Evolutionary conservation across 139 green algal genomes (phyloP), one percentile per base, ranked within the genome.

Genomic region (Chara braunii): DNA sequence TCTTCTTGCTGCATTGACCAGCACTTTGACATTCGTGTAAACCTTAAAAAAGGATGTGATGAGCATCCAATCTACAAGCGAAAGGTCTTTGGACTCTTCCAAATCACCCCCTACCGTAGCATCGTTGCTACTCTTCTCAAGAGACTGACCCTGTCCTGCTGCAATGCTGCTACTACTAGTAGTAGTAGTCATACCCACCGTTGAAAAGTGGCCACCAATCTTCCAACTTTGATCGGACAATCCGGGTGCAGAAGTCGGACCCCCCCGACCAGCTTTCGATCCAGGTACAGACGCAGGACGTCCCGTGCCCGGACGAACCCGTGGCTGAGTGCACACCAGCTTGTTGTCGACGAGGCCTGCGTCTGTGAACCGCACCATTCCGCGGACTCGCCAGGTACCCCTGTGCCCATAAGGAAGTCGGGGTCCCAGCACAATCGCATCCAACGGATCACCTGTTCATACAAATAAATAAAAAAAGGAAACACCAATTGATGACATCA

Each of bases 311-410:
- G 7, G 1, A 22, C 23, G 14, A 2, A 37, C 37, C 22, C 24
- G 9, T 23, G 34, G 26, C 14, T 71, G 31, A 1, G 34, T 70
- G 51, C 61, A 71, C 28, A 71, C 28, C 14, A 71, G 35, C 53
- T 71, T 71, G 36, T 71, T 36, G 26, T 71, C 61, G 18, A 71
- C n/a, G 33, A 57, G 23, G 22, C 61, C 61, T 1, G 5, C 51
- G 3, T 71, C 61, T n/a, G 50, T 69, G 28, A 71, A 71, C 36
- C 45, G 43, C 2, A 71, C 18, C 51, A 71, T 71, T 3, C 54
- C 61, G 24, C 29, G 61, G 12, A 71, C 61, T 23, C 28, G 48
- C 61, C 61, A 71, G 14, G 28, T 52, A n/a, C 61, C 61, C 31
- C 14, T 70, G 61, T 68, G 28, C 0, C 61, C 61, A 42, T 71